Percentiles rank a stretch among this genome's conserved stretches.
These are phyloP conservation scores for Carex parvula DNA, from an alignment of 176 grass and related monocot genomes.

Conservation along the genomic window DNA sequence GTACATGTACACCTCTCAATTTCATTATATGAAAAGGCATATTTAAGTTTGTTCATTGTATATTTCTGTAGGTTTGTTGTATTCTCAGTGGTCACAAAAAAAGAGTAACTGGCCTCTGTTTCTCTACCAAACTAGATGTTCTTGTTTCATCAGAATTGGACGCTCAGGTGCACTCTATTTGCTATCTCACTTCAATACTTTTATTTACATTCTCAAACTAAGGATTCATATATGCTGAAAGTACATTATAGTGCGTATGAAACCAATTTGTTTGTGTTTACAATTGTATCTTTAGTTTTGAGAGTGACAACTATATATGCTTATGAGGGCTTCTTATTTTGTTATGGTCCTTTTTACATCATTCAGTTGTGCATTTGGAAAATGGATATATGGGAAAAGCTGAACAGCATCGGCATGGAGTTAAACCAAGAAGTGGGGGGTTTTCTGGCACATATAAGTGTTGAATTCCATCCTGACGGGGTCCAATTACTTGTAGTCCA, in stretches of 20 bases:
- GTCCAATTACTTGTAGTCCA: slow-evolving; percentile 32
- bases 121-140: slow-evolving; percentile 7
- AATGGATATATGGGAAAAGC: neutral
- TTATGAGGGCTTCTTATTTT: neutral
- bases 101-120: slow-evolving; percentile 11
- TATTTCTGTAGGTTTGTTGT: neutral
- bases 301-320: neutral
- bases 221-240: neutral
- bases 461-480: slow-evolving; percentile 36
- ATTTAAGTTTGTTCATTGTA: neutral
- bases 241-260: neutral
- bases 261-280: neutral
- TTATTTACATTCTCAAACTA: neutral
- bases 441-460: neutral
- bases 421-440: neutral
- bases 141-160: slow-evolving; percentile 13
- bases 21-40: neutral
- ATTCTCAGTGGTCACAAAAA: slow-evolving; percentile 11
- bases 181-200: neutral
- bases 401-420: neutral
- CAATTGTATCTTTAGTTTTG: neutral
- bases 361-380: neutral
- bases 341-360: neutral
- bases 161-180: neutral
- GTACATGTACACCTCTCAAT: neutral